Conservation (phyloP, 2,329 filamentous ascomycete genomes). For the Lasiodiplodia gonubiensis region DNA sequence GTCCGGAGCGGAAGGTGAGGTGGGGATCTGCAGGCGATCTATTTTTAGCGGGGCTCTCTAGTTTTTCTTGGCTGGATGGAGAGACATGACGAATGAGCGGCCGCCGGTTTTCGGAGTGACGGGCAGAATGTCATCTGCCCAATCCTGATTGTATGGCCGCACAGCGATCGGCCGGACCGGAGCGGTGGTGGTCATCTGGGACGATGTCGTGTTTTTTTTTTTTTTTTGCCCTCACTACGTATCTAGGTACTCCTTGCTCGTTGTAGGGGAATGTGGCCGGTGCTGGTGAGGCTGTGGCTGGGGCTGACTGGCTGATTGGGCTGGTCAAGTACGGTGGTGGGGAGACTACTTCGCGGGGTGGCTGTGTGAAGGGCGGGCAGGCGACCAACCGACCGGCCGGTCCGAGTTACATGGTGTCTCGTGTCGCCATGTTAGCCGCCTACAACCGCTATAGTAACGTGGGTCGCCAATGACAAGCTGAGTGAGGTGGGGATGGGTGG, state of each 20-base stretch:
- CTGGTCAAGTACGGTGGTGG: not conserved
- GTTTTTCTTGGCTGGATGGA: not conserved
- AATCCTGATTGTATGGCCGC: not conserved
- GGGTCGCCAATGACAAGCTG: not conserved
- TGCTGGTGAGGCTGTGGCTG: not conserved
- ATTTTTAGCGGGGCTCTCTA: slow-evolving; percentile 1
- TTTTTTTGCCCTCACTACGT: not conserved
- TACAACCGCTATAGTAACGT: not conserved
- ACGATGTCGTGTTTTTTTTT: not conserved
- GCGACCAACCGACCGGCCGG: not conserved
- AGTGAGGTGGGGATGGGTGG: not conserved
- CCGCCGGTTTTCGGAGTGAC: slow-evolving; percentile 5
- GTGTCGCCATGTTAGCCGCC: not conserved
- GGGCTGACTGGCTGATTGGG: not conserved
- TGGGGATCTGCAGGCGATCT: not conserved
- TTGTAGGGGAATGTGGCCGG: not conserved
- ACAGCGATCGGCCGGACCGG: not conserved
- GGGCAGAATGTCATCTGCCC: not conserved
- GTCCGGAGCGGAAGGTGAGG: not conserved
- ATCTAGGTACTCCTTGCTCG: not conserved
- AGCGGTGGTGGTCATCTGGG: not conserved
- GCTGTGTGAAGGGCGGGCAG: not conserved
- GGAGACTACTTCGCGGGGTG: not conserved
- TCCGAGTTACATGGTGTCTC: not conserved
- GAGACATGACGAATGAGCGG: not conserved